These are phyloP conservation scores for Creolimax fragrantissima DNA, from an alignment of 78 protist species.

Conservation along the genomic window DNA sequence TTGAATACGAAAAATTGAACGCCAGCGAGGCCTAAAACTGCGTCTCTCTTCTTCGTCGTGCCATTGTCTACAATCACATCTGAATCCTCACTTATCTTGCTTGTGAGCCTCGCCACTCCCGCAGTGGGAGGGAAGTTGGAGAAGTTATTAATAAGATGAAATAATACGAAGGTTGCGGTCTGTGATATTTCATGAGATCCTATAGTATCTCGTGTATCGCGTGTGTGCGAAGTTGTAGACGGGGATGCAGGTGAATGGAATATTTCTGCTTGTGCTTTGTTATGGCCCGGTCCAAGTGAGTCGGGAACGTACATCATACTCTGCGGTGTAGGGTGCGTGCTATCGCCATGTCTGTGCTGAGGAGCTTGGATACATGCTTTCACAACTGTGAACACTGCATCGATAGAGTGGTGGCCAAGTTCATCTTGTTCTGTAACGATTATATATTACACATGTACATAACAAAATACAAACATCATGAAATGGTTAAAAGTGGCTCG, in stretches of 20 bases:
- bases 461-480: too few relatives aligned
- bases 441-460: too few relatives aligned
- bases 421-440: too few relatives aligned
- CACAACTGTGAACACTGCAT: not conserved
- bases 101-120: not conserved
- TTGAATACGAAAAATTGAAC: constrained; percentile 18
- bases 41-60: not conserved
- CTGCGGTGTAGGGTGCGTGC: too few relatives aligned
- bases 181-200: not conserved
- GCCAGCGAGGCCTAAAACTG: not conserved
- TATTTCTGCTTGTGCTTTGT: too few relatives aligned
- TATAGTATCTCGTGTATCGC: too few relatives aligned
- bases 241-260: too few relatives aligned
- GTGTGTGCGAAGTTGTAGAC: too few relatives aligned
- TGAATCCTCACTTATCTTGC: not conserved
- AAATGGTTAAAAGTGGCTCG: too few relatives aligned
- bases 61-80: not conserved
- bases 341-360: not conserved
- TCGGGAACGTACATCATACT: not conserved
- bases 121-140: constrained; percentile 1
- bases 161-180: not conserved
- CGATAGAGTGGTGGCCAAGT: not conserved
- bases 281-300: too few relatives aligned
- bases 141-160: not conserved
- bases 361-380: not conserved